Evolutionary conservation across 108 stramenopile genomes (phyloP).

Genomic region (Epithemia pelagica): DNA sequence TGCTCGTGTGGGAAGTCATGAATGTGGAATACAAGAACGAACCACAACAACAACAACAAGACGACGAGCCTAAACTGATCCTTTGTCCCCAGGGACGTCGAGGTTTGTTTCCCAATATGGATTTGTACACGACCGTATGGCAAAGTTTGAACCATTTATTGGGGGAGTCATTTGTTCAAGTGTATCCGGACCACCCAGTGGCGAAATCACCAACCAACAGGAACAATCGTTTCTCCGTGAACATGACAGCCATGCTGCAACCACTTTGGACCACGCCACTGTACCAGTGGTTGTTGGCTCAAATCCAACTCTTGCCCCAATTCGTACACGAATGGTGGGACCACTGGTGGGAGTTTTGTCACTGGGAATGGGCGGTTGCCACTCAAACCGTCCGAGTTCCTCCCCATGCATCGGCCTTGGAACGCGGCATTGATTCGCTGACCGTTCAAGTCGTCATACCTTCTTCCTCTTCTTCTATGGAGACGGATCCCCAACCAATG

Average conservation of each 20-base stretch:
- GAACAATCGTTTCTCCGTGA: constrained; percentile 7
- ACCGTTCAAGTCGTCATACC: constrained; percentile 44
- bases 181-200: too few relatives aligned
- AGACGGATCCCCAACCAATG: constrained; percentile 2
- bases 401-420: constrained; percentile 64
- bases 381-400: constrained; percentile 17
- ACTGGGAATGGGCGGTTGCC: not conserved
- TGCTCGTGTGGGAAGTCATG: constrained; percentile 48
- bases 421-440: constrained; percentile 72
- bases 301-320: not conserved
- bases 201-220: too few relatives aligned
- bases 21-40: not conserved
- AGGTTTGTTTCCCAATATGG: constrained; percentile 76
- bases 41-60: not conserved
- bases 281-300: not conserved
- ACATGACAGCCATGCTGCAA: not conserved
- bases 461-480: not conserved
- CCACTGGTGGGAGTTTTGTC: constrained; percentile 22
- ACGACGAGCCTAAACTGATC: not conserved
- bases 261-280: not conserved
- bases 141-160: not conserved
- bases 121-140: constrained; percentile 34
- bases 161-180: not conserved
- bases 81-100: constrained; percentile 56
- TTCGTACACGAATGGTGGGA: constrained; percentile 29